Evolutionary conservation across 352 stramenopile species (phyloP).

Genomic region (Chrysophaeum taylorii): DNA sequence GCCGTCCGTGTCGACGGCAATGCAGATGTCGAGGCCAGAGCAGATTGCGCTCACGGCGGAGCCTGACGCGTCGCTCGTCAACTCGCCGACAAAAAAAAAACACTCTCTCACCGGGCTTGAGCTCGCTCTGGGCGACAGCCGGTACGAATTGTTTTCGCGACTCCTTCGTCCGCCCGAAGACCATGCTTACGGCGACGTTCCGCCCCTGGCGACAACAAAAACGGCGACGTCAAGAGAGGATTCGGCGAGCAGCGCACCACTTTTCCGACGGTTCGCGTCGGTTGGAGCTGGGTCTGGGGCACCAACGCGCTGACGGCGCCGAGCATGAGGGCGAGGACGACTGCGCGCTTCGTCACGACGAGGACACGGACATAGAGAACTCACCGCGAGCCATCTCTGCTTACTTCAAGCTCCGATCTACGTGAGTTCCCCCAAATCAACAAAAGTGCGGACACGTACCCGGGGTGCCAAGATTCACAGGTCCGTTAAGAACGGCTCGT

Average conservation of each 20-base stretch:
- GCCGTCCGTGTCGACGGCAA: slow-evolving; percentile 56
- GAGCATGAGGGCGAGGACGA: slow-evolving; percentile 9
- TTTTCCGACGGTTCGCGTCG: neutral
- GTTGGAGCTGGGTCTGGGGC: neutral
- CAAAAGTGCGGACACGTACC: no score
- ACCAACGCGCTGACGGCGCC: neutral
- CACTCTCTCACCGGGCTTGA: neutral
- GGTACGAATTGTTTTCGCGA: neutral
- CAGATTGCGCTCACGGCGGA: neutral
- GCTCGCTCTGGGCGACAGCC: neutral
- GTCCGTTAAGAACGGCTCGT: no score
- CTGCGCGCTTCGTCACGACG: neutral
- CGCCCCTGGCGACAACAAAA: no score
- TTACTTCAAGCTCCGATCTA: no score
- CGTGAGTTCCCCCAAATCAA: no score
- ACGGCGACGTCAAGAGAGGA: neutral
- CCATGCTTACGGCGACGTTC: no score
- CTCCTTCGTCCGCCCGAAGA: slow-evolving; percentile 1
- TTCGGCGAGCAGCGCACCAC: neutral
- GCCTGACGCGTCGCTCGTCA: neutral
- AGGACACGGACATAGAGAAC: no score
- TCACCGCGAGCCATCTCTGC: no score
- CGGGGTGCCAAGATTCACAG: no score
- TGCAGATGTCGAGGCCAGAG: slow-evolving; percentile 47
- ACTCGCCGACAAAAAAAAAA: neutral